Base-by-base conservation (phyloP, 345 rosid species). In the Heritiera fomes region DNA sequence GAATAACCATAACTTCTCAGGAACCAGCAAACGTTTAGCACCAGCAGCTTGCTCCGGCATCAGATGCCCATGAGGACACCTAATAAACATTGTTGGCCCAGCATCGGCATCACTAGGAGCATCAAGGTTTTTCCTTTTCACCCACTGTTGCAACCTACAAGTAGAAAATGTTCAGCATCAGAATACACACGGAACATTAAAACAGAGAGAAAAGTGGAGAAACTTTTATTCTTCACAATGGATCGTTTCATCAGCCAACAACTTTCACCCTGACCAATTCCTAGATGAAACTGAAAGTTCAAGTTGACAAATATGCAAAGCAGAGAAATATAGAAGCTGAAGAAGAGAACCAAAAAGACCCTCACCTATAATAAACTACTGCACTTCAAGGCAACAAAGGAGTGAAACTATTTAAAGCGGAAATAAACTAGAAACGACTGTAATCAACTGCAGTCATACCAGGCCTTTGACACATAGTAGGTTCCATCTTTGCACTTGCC, bases 121-220 rank as follows among this genome's bases (percentile, higher is more conserved):
- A 84, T 96, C 98, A 73, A 89, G 80, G 85, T 89, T 91, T 89
- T 92, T 96, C 82, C 99, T 90, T 86, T 90, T 94, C 52, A 88
- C 81, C 99, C 99, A 96, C 75, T 94, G 98, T 68, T 96, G 98
- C 84, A 96, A 87, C 99, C 99, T 96, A 83, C 75, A 87, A 72
- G 80, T 30, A 59, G 38, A 55, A 62, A 78, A 30, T 3, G 46
- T 52, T 28, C 65, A 75, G 30, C 49, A 53, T 78, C 61, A 80
- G 65, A 18, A 65, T 14, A 82, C 15, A 15, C 65, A 58, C 69
- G 38, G n/a, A 11, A 61, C 20, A 41, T 70, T 62, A 55, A 14
- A 56, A 75, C 65, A 47, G 12, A 59, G 59, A 53, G 17, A 50
- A 49, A 75, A 38, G 14, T 38, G 20, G 45, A n/a, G 23, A 11